phyloP scores from a whole-genome alignment of 2,329 filamentous ascomycete species.

The Didymella lethalis region DNA sequence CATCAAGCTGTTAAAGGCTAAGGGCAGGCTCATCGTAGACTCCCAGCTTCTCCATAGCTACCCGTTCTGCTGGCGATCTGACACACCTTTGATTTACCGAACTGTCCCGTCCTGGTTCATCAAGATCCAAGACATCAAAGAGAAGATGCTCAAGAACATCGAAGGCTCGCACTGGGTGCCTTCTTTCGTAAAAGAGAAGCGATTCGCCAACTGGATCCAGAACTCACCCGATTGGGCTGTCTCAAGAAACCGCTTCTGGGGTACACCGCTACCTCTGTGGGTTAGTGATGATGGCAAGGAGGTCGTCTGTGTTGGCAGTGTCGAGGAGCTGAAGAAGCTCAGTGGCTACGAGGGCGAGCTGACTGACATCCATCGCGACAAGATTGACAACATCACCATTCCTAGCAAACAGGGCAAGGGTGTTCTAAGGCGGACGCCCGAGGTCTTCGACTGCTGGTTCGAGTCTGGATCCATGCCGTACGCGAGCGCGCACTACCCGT shows the following conservation, averaged over 20 bases:
- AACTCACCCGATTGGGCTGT: slow-evolving; percentile 97
- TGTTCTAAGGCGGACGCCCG: slow-evolving; percentile 77
- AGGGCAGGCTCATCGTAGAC: slow-evolving; percentile 80
- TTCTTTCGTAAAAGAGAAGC: slow-evolving; percentile 85
- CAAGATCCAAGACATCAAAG: slow-evolving; percentile 81
- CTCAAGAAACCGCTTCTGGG: slow-evolving; percentile 93
- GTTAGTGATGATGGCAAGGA: slow-evolving; percentile 89
- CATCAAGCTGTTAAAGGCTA: slow-evolving; percentile 83
- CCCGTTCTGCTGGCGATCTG: slow-evolving; percentile 93
- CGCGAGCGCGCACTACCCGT: slow-evolving; percentile 88
- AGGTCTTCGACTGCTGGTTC: slow-evolving; percentile 98
- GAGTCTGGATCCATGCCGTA: slow-evolving; percentile 97
- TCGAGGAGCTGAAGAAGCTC: slow-evolving; percentile 81
- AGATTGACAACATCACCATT: slow-evolving; percentile 93
- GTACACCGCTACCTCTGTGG: slow-evolving; percentile 91
- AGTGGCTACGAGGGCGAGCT: slow-evolving; percentile 87
- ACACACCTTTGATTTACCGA: slow-evolving; percentile 90
- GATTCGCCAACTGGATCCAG: slow-evolving; percentile 89
- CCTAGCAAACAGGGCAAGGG: slow-evolving; percentile 89
- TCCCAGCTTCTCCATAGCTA: slow-evolving; percentile 91
- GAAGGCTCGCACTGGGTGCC: slow-evolving; percentile 93
- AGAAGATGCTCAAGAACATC: slow-evolving; percentile 89
- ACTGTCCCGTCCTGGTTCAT: slow-evolving; percentile 96
- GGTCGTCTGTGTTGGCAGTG: slow-evolving; percentile 83
- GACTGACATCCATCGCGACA: slow-evolving; percentile 87